These are phyloP conservation scores for Fusarium caatingaense DNA, from an alignment of 2,329 filamentous ascomycete species.

Conservation along the genomic window DNA sequence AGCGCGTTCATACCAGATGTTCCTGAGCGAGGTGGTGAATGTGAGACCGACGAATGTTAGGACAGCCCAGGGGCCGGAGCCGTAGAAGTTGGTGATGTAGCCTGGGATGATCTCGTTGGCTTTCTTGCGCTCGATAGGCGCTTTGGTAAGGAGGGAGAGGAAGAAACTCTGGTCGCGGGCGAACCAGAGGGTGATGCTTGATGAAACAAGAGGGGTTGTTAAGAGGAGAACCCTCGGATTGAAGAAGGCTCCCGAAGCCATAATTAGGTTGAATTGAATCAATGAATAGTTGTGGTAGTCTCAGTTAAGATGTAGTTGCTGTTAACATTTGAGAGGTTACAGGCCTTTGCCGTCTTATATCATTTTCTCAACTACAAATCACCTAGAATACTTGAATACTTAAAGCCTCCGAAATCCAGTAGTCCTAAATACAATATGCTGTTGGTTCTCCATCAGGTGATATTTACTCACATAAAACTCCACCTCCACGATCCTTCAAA, in stretches of 20 bases:
- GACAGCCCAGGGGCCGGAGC: slow-evolving; percentile 49
- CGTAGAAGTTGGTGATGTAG: slow-evolving; percentile 58
- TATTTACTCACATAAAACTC: background rate
- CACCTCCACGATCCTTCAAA: slow-evolving; percentile 14
- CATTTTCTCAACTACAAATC: background rate
- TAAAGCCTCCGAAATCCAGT: slow-evolving; percentile 29
- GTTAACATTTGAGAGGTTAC: background rate
- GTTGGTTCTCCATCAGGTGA: slow-evolving; percentile 7
- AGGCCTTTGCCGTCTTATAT: slow-evolving; percentile 3
- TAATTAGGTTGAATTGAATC: slow-evolving; percentile 28
- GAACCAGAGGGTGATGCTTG: slow-evolving; percentile 59
- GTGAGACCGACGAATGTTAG: slow-evolving; percentile 52
- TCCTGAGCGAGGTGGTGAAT: slow-evolving; percentile 45
- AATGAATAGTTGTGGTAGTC: background rate
- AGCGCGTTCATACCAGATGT: slow-evolving; percentile 40
- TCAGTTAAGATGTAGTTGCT: background rate
- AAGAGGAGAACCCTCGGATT: slow-evolving; percentile 55
- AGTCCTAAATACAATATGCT: background rate
- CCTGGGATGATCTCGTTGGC: slow-evolving; percentile 54
- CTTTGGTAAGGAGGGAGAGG: slow-evolving; percentile 52
- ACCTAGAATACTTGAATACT: background rate
- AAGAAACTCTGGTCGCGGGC: slow-evolving; percentile 59
- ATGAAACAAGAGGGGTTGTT: slow-evolving; percentile 59
- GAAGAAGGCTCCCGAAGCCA: slow-evolving; percentile 55
- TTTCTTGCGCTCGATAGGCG: slow-evolving; percentile 43